Conservation (phyloP, 495 filamentous ascomycete species). For the Penicillium arizonense region DNA sequence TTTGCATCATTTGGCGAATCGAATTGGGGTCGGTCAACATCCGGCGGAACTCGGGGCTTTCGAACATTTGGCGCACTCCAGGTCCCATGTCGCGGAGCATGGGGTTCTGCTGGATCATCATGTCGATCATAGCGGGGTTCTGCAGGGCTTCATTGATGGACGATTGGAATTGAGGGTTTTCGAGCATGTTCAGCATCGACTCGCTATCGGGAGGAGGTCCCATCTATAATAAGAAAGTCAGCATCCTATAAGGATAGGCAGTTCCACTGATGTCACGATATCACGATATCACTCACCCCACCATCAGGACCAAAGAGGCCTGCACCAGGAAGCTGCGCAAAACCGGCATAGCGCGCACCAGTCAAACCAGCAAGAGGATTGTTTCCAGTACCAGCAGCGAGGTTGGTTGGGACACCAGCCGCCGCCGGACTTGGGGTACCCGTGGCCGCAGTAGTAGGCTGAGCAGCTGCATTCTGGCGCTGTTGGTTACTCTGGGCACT, state of each 20-base stretch:
- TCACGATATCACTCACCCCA: slow-evolving; percentile 66
- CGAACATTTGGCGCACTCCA: slow-evolving; percentile 76
- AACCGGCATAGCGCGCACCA: slow-evolving; percentile 90
- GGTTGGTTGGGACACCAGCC: slow-evolving; percentile 75
- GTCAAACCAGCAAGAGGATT: slow-evolving; percentile 90
- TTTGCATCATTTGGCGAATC: slow-evolving; percentile 72
- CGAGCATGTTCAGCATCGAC: slow-evolving; percentile 77
- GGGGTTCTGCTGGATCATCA: slow-evolving; percentile 88
- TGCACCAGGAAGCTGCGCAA: slow-evolving; percentile 81
- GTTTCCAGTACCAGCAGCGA: slow-evolving; percentile 88
- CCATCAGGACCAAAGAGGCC: slow-evolving; percentile 96
- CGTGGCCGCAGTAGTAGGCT: slow-evolving; percentile 45
- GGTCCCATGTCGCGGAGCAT: slow-evolving; percentile 82
- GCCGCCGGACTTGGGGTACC: slow-evolving; percentile 51
- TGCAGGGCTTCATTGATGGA: slow-evolving; percentile 91
- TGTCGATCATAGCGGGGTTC: slow-evolving; percentile 87
- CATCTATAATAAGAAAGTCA: slow-evolving; percentile 62
- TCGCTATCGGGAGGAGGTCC: slow-evolving; percentile 81
- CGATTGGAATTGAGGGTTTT: slow-evolving; percentile 77
- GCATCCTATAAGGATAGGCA: not conserved
- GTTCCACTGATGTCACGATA: not conserved
- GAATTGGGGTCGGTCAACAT: slow-evolving; percentile 95
- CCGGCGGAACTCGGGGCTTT: slow-evolving; percentile 79
- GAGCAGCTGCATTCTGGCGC: slow-evolving; percentile 57
- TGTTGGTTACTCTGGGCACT: slow-evolving; percentile 83